Percentiles rank a stretch among this genome's conserved stretches.
These are phyloP conservation scores for Colletotrichum sp. DNA, from an alignment of 2,329 filamentous ascomycete genomes.

Conservation along the genomic window DNA sequence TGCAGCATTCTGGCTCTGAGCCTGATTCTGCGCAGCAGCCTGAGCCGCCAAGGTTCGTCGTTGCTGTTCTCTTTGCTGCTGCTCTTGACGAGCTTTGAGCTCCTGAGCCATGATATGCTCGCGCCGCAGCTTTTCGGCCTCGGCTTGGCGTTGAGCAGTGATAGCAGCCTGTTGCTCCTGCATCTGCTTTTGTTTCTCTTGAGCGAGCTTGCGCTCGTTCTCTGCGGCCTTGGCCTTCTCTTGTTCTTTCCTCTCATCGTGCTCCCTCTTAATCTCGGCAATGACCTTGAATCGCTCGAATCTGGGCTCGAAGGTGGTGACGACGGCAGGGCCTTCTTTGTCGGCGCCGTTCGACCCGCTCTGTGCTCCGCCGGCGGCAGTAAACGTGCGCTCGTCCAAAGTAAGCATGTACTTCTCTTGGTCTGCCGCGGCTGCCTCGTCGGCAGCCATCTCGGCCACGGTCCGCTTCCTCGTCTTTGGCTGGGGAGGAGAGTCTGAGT, in stretches of 20 bases:
- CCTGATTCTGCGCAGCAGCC: slow-evolving; percentile 28
- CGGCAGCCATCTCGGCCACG: slow-evolving; percentile 90
- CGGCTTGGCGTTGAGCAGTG: slow-evolving; percentile 47
- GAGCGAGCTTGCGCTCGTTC: slow-evolving; percentile 58
- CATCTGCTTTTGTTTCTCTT: slow-evolving; percentile 48
- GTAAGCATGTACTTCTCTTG: slow-evolving; percentile 93
- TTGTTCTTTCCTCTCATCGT: slow-evolving; percentile 77
- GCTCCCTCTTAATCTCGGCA: slow-evolving; percentile 80
- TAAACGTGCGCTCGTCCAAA: slow-evolving; percentile 81
- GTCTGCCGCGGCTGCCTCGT: slow-evolving; percentile 89
- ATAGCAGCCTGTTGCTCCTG: slow-evolving; percentile 52
- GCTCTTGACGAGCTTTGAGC: slow-evolving; percentile 28
- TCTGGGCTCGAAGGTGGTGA: slow-evolving; percentile 78
- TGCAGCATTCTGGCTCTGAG: slow-evolving; percentile 28
- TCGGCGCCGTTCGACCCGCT: slow-evolving; percentile 66
- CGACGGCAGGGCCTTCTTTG: slow-evolving; percentile 74
- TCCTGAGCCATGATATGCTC: slow-evolving; percentile 35
- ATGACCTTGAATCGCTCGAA: slow-evolving; percentile 94
- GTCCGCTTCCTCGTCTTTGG: slow-evolving; percentile 93
- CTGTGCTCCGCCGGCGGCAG: slow-evolving; percentile 62
- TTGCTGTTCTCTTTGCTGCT: slow-evolving; percentile 43
- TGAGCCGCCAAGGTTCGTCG: slow-evolving; percentile 34
- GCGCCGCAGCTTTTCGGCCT: slow-evolving; percentile 46
- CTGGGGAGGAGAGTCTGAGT: slow-evolving; percentile 76
- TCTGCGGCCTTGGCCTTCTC: slow-evolving; percentile 74